These are phyloP conservation scores for Plectosphaerella sp. DNA, from an alignment of 2,329 filamentous ascomycete species.

Conservation along the genomic window DNA sequence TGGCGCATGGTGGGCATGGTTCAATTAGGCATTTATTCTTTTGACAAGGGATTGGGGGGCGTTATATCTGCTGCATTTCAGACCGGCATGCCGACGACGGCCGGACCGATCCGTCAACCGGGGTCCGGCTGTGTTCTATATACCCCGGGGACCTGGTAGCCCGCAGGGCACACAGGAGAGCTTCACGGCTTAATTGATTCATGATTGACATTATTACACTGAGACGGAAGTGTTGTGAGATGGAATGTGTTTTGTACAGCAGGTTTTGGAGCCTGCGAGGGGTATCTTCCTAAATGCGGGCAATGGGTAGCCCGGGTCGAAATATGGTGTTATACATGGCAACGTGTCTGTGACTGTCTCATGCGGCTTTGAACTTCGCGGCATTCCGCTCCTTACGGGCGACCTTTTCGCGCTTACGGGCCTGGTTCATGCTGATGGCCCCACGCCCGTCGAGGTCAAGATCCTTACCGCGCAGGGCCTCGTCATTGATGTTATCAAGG, in stretches of 20 bases:
- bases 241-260: too few species aligned
- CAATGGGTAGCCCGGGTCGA: background rate
- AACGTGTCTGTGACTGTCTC: background rate
- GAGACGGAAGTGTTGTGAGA: slow-evolving; percentile 1
- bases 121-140: too few species aligned
- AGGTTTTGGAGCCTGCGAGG: too few species aligned
- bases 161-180: too few species aligned
- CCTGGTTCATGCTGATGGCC: slow-evolving; percentile 61
- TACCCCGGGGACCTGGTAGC: too few species aligned
- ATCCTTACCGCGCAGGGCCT: slow-evolving; percentile 47
- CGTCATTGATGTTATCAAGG: slow-evolving; percentile 69
- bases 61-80: background rate
- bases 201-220: background rate
- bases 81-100: too few species aligned
- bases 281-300: slow-evolving; percentile 7
- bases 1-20: slow-evolving; percentile 1
- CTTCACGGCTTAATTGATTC: too few species aligned
- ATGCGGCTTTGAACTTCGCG: slow-evolving; percentile 9
- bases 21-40: slow-evolving; percentile 1
- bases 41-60: background rate
- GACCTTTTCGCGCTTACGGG: slow-evolving; percentile 62
- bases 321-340: too few species aligned
- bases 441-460: slow-evolving; percentile 38
- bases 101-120: too few species aligned
- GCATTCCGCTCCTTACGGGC: slow-evolving; percentile 35